Conservation (phyloP, 805 yeast species). For the Schizosaccharomyces cryophilus region DNA sequence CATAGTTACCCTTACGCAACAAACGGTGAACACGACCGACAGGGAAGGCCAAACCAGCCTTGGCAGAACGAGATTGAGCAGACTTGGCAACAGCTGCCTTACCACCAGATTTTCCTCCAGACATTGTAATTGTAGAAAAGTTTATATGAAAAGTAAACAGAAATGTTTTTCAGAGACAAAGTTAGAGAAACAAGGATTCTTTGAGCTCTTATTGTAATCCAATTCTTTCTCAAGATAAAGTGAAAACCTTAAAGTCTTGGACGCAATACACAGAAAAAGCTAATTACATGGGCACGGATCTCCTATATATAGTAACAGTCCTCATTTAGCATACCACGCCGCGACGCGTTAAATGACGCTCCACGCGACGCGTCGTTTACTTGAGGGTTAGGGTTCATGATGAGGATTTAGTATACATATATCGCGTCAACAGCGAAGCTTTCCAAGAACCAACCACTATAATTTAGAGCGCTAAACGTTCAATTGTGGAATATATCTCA, state of each 20-base stretch:
- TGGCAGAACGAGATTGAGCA: constrained; percentile 92
- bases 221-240: too few relatives aligned
- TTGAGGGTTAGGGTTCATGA: neutral
- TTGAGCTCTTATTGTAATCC: too few relatives aligned
- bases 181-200: too few relatives aligned
- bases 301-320: too few relatives aligned
- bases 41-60: constrained; percentile 98
- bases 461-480: neutral
- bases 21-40: constrained; percentile 97
- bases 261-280: too few relatives aligned
- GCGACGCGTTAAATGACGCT: neutral
- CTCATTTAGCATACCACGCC: too few relatives aligned
- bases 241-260: too few relatives aligned
- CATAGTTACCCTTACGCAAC: constrained; percentile 89
- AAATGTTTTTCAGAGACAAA: too few relatives aligned
- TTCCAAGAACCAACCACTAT: neutral
- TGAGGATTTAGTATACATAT: neutral
- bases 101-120: constrained; percentile 65
- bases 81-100: constrained; percentile 89
- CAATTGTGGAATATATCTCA: neutral
- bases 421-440: neutral
- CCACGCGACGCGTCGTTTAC: neutral
- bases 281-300: too few relatives aligned
- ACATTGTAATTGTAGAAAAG: constrained; percentile 20
- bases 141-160: too few relatives aligned